These are phyloP conservation scores for Caulochytrium protostelioides DNA, from an alignment of 371 early-diverging fungal genomes.

Conservation along the genomic window DNA sequence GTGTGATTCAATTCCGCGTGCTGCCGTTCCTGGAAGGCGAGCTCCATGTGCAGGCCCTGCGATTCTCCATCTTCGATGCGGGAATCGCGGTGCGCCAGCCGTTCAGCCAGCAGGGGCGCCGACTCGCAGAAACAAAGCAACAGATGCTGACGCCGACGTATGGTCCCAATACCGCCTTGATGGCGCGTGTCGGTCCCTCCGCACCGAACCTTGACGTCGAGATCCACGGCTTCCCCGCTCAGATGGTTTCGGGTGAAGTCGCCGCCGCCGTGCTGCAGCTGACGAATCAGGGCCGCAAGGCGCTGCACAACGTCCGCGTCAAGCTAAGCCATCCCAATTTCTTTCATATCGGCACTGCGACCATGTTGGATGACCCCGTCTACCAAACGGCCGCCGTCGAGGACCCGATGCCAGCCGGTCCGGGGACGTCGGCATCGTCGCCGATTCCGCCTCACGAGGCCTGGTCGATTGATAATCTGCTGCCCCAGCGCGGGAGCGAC, in stretches of 20 bases:
- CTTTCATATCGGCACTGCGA: constrained; percentile 47
- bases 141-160: constrained; percentile 32
- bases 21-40: constrained; percentile 51
- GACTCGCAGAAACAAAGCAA: constrained; percentile 49
- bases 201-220: constrained; percentile 63
- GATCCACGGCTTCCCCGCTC: constrained; percentile 50
- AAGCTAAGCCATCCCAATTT: constrained; percentile 71
- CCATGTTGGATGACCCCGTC: no score
- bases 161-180: constrained; percentile 44
- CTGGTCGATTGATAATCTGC: no score
- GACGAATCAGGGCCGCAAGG: constrained; percentile 59
- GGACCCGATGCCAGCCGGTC: no score
- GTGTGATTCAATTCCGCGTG: constrained; percentile 48
- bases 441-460: no score
- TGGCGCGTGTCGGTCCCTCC: constrained; percentile 48
- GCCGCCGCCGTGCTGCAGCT: constrained; percentile 44
- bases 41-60: constrained; percentile 40
- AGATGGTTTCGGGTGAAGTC: constrained; percentile 64
- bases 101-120: constrained; percentile 44
- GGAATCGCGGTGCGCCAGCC: constrained; percentile 42
- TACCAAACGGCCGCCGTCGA: no score
- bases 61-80: constrained; percentile 49
- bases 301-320: constrained; percentile 40
- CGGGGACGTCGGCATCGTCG: no score
- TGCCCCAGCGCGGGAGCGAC: no score